phyloP scores from a whole-genome alignment of 2,329 filamentous ascomycete species.

The Fusarium graminum region DNA sequence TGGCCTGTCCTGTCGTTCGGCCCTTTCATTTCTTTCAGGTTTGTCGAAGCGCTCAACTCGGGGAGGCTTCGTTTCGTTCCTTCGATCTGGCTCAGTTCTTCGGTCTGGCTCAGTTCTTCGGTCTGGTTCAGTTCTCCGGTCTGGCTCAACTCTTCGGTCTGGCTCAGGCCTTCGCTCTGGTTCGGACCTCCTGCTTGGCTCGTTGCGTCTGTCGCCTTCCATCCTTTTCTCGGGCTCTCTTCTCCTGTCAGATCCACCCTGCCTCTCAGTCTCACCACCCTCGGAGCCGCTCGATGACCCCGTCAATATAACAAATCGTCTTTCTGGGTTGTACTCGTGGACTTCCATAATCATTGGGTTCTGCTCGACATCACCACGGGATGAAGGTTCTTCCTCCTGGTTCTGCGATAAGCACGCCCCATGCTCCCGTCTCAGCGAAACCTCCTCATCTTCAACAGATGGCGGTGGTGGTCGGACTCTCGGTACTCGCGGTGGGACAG shows the following conservation, averaged over 20 bases:
- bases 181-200: constrained; percentile 13
- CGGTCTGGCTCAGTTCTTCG: constrained; percentile 17
- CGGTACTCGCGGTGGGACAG: constrained; percentile 32
- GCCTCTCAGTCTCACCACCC: constrained; percentile 47
- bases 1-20: constrained; percentile 31
- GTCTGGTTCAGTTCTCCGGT: neutral
- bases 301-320: constrained; percentile 72
- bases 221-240: constrained; percentile 16
- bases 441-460: constrained; percentile 76
- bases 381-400: constrained; percentile 67
- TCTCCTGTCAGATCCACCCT: constrained; percentile 22
- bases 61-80: constrained; percentile 12
- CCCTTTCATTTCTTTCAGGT: constrained; percentile 17
- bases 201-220: constrained; percentile 15
- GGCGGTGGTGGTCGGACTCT: constrained; percentile 70
- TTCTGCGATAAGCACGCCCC: constrained; percentile 51
- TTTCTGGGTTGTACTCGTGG: constrained; percentile 70
- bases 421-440: constrained; percentile 72
- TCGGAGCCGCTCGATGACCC: constrained; percentile 48
- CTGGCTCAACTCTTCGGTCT: constrained; percentile 39
- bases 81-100: constrained; percentile 9
- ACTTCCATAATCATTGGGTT: constrained; percentile 75
- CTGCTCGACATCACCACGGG: constrained; percentile 76
- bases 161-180: constrained; percentile 42
- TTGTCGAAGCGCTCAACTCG: constrained; percentile 34